Evolutionary conservation across 441 rosid genomes (phyloP), one percentile per base, ranked within the genome.

Genomic region (Capsella rubella): DNA sequence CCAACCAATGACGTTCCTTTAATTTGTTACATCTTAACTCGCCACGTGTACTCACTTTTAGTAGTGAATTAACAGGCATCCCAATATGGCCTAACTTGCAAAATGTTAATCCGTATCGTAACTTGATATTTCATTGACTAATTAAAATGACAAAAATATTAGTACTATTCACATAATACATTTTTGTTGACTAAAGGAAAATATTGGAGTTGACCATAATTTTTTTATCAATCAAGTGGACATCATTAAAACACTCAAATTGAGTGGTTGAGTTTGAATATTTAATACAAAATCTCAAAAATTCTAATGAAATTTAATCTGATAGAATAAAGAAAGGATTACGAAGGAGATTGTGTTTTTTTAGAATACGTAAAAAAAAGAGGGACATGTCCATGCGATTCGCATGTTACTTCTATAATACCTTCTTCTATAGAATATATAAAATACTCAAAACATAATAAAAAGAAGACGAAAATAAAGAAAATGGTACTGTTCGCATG

Each of bases 1-100:
- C 73, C 67, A 49, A 67, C 10, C 47, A 57, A 16, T 34, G 14
- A 10, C 28, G 64, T 72, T 28, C 37, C 3, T 14, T 8, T 18
- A 18, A 18, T 18, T 18, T 62, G 27, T 52, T 63, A 21, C 16
- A 42, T 61, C 9, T 31, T 31, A 31, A 13, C 39, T 53, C 47
- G 47, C 21, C 55, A 71, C 69, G 52, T 61, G 61, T 51, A 61
- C 35, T 51, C 3, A 46, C 11, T 72, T 52, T 52, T 40, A 27
- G 21, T 18, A 18, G 21, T 18, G 3, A 35, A 35, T 10, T 35
- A 8, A 35, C 39, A 35, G 0, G 10, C 39, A 8, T 8, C 39
- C 10, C 2, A 34, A 34, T 8, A 35, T 18, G 21, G 21, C 21
- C 21, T 18, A 18, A 18, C 21, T 18, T 18, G 21, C 21, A 18